Evolutionary conservation across 495 filamentous ascomycete species (phyloP).

Genomic region (Tuber calosporum): DNA sequence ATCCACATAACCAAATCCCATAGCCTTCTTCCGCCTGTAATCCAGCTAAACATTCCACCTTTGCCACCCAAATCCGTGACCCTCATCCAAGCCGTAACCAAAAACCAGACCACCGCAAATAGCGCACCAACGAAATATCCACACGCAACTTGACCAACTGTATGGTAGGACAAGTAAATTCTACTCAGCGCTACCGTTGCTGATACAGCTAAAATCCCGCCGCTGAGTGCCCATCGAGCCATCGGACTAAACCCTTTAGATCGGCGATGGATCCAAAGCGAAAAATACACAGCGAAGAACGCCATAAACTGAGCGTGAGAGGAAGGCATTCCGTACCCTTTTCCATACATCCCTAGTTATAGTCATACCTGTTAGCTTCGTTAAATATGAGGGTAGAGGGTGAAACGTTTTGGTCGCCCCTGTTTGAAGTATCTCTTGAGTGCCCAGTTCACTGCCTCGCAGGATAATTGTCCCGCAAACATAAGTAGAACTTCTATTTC

Average conservation of each 20-base stretch:
- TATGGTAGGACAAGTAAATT: slow-evolving; percentile 92
- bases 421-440: slow-evolving; percentile 89
- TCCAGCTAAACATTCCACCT: slow-evolving; percentile 66
- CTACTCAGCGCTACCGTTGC: slow-evolving; percentile 67
- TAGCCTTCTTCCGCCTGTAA: slow-evolving; percentile 53
- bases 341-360: slow-evolving; percentile 65
- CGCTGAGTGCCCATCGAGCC: slow-evolving; percentile 13
- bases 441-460: slow-evolving; percentile 85
- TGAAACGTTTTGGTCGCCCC: slow-evolving; percentile 67
- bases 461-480: slow-evolving; percentile 84
- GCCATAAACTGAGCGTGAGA: slow-evolving; percentile 91
- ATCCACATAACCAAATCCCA: slow-evolving; percentile 64
- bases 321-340: slow-evolving; percentile 98
- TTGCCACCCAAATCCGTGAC: slow-evolving; percentile 50
- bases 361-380: slow-evolving; percentile 5
- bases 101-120: slow-evolving; percentile 74
- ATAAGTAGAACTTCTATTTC: slow-evolving; percentile 85
- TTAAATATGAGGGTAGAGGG: not conserved
- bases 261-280: slow-evolving; percentile 69
- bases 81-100: slow-evolving; percentile 57
- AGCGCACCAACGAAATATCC: slow-evolving; percentile 64
- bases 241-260: slow-evolving; percentile 46
- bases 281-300: slow-evolving; percentile 77
- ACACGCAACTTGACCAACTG: slow-evolving; percentile 72
- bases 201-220: slow-evolving; percentile 46